Conservation (phyloP, 2,329 filamentous ascomycete genomes). For the Pleomassaria siparia region DNA sequence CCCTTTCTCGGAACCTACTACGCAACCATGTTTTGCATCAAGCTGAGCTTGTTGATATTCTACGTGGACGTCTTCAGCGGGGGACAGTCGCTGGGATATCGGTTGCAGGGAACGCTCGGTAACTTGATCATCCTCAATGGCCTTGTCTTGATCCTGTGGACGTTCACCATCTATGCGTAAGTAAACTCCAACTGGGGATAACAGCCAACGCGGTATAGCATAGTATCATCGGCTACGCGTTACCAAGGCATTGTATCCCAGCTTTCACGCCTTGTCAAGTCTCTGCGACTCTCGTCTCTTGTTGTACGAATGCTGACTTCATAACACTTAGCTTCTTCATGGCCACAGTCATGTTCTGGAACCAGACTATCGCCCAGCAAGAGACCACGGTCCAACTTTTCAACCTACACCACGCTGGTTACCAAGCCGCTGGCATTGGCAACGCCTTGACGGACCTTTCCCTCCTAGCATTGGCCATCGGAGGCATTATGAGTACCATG, state of each 20-base stretch:
- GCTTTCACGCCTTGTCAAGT: too few relatives aligned
- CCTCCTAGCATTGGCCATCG: neutral
- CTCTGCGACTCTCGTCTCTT: too few relatives aligned
- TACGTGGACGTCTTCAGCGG: neutral
- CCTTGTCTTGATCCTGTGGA: neutral
- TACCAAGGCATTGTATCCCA: too few relatives aligned
- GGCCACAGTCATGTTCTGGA: neutral
- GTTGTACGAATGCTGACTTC: too few relatives aligned
- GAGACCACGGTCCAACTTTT: neutral
- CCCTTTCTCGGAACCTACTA: neutral
- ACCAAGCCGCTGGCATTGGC: neutral
- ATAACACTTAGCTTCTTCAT: neutral
- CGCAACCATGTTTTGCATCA: neutral
- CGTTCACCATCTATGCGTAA: neutral
- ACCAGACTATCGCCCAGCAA: neutral
- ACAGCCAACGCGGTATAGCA: too few relatives aligned
- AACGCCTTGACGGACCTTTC: neutral
- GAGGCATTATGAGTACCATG: neutral
- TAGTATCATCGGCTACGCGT: too few relatives aligned
- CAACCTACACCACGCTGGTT: neutral
- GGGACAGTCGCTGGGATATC: neutral
- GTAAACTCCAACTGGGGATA: too few relatives aligned
- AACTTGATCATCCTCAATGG: neutral
- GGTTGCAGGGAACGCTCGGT: neutral
- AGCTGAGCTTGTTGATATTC: neutral